These are phyloP conservation scores for Candida gigantensis DNA, from an alignment of 1,139 yeast species.

Conservation along the genomic window DNA sequence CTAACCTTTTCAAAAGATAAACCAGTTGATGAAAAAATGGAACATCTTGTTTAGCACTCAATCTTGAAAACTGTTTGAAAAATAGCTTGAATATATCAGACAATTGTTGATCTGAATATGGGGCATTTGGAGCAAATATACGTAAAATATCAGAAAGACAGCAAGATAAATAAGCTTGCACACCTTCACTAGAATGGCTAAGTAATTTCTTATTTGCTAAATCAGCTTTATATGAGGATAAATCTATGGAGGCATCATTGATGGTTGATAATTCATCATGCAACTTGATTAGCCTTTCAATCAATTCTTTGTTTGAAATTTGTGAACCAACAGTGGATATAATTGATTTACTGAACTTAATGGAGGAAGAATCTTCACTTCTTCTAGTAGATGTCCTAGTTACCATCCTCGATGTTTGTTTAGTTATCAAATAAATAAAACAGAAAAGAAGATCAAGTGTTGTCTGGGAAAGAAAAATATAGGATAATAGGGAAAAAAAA, in stretches of 20 bases:
- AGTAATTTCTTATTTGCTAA: constrained; percentile 60
- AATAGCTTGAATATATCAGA: constrained; percentile 64
- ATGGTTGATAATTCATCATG: constrained; percentile 62
- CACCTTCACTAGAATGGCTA: constrained; percentile 64
- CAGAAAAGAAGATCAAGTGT: not conserved
- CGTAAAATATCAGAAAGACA: constrained; percentile 76
- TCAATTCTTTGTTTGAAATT: constrained; percentile 61
- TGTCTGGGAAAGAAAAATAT: not conserved
- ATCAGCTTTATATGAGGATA: constrained; percentile 46
- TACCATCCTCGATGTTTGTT: constrained; percentile 1
- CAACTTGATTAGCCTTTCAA: constrained; percentile 42
- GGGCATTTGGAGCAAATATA: constrained; percentile 89
- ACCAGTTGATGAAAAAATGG: constrained; percentile 68
- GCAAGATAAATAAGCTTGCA: constrained; percentile 72
- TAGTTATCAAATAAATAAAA: no score
- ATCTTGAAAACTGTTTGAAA: constrained; percentile 58
- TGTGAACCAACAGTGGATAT: constrained; percentile 56
- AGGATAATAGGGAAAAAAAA: not conserved
- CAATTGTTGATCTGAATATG: constrained; percentile 67
- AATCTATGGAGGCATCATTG: constrained; percentile 60
- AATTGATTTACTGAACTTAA: constrained; percentile 48
- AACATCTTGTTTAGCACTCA: constrained; percentile 55
- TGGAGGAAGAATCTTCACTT: not conserved
- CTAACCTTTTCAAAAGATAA: constrained; percentile 65
- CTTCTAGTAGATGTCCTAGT: not conserved